Conservation (phyloP, 495 filamentous ascomycete genomes). For the Letharia lupina region DNA sequence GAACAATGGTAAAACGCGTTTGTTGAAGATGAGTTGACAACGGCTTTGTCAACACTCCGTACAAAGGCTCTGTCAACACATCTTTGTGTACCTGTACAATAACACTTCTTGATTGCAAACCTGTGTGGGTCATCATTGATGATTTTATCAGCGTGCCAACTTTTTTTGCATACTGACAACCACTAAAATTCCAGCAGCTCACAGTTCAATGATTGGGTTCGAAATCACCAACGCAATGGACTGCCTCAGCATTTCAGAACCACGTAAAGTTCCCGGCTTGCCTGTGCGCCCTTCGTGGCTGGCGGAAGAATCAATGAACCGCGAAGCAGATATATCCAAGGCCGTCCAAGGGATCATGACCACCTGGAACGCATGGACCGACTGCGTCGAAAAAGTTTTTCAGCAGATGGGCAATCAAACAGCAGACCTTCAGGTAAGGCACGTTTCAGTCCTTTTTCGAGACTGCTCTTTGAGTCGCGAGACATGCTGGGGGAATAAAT, state of each 20-base stretch:
- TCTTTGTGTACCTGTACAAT: neutral
- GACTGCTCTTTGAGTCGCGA: too few species aligned
- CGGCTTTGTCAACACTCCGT: neutral
- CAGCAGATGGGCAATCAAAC: slow-evolving; percentile 9
- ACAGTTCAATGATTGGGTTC: neutral
- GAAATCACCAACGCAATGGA: neutral
- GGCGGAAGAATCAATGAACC: neutral
- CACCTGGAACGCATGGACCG: slow-evolving; percentile 7
- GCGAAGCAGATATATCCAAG: neutral
- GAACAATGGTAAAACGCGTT: neutral
- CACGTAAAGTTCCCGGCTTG: slow-evolving; percentile 1
- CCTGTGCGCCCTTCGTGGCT: slow-evolving; percentile 5
- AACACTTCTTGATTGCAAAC: neutral
- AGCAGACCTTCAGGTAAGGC: neutral
- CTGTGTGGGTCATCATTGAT: neutral
- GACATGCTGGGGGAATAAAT: too few species aligned
- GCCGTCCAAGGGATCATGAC: neutral
- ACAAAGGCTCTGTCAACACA: neutral
- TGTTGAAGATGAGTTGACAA: neutral
- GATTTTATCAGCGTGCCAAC: too few species aligned
- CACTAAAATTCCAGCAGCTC: neutral
- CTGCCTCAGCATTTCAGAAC: neutral
- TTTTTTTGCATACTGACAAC: neutral
- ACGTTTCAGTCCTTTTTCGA: too few species aligned
- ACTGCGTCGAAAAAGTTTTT: slow-evolving; percentile 5